A percentile compares a stretch with the other conserved stretches of the same genome.
Conservation (phyloP, 306 rosid species). For the Begonia masoniana region DNA sequence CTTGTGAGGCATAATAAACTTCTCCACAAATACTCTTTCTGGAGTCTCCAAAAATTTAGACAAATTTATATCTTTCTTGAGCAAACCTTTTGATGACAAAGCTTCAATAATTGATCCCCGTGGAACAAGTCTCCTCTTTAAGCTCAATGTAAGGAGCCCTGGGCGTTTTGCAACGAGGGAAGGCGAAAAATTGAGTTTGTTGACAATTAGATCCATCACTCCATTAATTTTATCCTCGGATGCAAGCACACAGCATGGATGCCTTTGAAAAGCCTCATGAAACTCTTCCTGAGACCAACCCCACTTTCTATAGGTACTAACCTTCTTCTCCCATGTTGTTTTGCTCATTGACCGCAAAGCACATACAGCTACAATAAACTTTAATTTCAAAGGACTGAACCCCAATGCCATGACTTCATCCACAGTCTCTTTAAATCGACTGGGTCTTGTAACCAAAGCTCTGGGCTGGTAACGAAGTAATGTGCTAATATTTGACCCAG, state of each 20-base stretch:
- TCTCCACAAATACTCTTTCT: constrained; percentile 12
- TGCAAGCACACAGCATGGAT: constrained; percentile 19
- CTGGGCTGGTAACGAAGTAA: constrained; percentile 10
- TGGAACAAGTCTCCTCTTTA: constrained; percentile 29
- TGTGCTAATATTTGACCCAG: constrained; percentile 6
- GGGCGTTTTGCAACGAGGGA: constrained; percentile 13
- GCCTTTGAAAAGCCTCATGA: constrained; percentile 18
- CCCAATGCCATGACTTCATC: constrained; percentile 25
- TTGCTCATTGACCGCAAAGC: constrained; percentile 12
- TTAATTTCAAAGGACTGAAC: constrained; percentile 8
- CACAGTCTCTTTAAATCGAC: not conserved
- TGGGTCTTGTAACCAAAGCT: constrained; percentile 1
- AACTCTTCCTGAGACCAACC: constrained; percentile 36
- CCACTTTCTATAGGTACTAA: constrained; percentile 26
- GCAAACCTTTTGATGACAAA: constrained; percentile 20
- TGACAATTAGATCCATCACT: constrained; percentile 26
- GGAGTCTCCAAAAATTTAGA: not conserved
- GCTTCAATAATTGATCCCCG: constrained; percentile 18
- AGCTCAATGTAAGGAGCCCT: constrained; percentile 3
- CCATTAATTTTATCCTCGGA: constrained; percentile 21
- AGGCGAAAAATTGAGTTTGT: constrained; percentile 19
- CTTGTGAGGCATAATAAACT: constrained; percentile 10
- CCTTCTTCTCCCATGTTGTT: constrained; percentile 24
- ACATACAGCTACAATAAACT: constrained; percentile 16
- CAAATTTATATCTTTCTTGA: not conserved